Evolutionary conservation across 2,329 filamentous ascomycete species (phyloP).

Genomic region (Ophiostoma sp.): DNA sequence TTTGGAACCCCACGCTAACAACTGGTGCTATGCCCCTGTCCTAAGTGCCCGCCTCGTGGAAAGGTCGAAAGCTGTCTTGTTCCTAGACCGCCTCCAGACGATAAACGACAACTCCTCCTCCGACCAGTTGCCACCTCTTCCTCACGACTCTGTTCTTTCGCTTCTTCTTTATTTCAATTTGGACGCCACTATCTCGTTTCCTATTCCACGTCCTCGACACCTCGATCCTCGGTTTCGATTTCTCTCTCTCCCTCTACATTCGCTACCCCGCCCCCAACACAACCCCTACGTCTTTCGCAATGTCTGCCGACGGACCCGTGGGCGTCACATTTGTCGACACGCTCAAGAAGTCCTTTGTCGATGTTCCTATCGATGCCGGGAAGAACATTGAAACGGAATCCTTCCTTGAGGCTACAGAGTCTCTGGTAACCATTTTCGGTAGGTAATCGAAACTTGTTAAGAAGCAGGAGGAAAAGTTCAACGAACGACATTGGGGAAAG

Average conservation of each 20-base stretch:
- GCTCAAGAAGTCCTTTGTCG: slow-evolving; percentile 77
- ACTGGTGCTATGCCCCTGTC: not conserved
- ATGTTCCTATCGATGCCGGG: slow-evolving; percentile 75
- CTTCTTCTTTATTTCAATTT: not conserved
- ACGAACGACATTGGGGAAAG: not conserved
- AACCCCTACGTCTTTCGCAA: slow-evolving; percentile 34
- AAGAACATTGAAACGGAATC: slow-evolving; percentile 79
- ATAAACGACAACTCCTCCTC: not conserved
- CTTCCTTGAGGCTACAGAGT: slow-evolving; percentile 90
- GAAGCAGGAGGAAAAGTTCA: no score
- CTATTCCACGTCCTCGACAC: not conserved
- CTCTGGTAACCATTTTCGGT: slow-evolving; percentile 86
- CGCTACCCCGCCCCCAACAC: not conserved
- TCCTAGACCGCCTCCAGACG: not conserved
- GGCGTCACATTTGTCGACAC: slow-evolving; percentile 83
- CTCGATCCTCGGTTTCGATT: not conserved
- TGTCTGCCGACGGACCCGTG: slow-evolving; percentile 57
- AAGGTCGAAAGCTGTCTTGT: not conserved
- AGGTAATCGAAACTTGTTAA: no score
- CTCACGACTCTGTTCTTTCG: not conserved
- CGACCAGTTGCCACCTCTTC: not conserved
- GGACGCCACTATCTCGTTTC: not conserved
- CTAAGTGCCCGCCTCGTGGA: not conserved
- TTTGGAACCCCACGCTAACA: not conserved
- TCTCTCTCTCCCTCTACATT: not conserved